A percentile compares a stretch with the other conserved stretches of the same genome.
Evolutionary conservation across 1,284 basidiomycete species (phyloP).

Genomic region (Malassezia sp.): DNA sequence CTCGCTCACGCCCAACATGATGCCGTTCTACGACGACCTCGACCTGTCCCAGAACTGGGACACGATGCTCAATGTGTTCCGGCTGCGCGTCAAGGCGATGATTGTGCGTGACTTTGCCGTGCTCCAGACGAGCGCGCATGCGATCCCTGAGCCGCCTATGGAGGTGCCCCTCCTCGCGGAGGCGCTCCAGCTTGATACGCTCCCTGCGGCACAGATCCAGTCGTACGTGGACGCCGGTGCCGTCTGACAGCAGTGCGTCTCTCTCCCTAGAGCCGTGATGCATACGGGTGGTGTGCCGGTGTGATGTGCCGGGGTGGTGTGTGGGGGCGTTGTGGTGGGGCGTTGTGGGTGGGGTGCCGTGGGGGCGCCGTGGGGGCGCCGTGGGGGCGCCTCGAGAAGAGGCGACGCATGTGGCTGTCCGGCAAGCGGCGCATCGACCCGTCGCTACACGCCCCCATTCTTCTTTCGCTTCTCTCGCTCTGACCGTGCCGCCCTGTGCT

Average conservation of each 20-base stretch:
- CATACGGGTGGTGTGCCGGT: neutral
- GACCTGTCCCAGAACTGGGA: conserved; percentile 17
- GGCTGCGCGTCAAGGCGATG: conserved; percentile 13
- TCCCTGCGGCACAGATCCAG: conserved; percentile 11
- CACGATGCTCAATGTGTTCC: conserved; percentile 13
- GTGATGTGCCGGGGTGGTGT: too few species aligned
- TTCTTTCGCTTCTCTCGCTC: too few species aligned
- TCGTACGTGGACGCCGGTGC: neutral
- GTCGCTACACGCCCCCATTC: too few species aligned
- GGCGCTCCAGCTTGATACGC: conserved; percentile 14
- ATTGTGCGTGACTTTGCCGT: conserved; percentile 13
- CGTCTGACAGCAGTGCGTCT: conserved; percentile 7
- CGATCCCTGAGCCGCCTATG: neutral
- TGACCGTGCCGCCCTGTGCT: too few species aligned
- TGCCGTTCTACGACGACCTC: conserved; percentile 15
- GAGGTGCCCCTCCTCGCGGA: conserved; percentile 12
- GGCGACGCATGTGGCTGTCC: too few species aligned
- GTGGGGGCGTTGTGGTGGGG: too few species aligned
- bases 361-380: too few species aligned
- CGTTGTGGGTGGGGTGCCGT: too few species aligned
- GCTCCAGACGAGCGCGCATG: conserved; percentile 1
- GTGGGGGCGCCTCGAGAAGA: too few species aligned
- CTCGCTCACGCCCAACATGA: conserved; percentile 15
- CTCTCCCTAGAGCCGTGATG: conserved; percentile 6
- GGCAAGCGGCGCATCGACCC: too few species aligned